phyloP scores from a whole-genome alignment of 352 stramenopile genomes.

The Pythium aristosporum region DNA sequence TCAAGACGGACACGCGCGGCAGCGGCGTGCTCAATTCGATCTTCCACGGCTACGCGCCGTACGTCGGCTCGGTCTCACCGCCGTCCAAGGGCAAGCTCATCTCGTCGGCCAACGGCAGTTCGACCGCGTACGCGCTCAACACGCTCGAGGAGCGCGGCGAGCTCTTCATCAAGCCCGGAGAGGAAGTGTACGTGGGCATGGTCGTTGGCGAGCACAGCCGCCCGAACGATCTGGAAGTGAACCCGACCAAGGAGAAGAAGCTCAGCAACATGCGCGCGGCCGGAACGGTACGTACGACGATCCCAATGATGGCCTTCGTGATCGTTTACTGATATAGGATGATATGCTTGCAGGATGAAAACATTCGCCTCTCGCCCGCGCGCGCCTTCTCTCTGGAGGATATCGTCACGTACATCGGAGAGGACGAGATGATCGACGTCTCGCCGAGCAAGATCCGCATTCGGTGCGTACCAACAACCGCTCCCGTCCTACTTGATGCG shows the following conservation, averaged over 20 bases:
- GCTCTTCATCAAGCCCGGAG: conserved; percentile 95
- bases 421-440: conserved; percentile 99
- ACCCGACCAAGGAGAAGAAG: conserved; percentile 97
- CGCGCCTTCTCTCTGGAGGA: conserved; percentile 96
- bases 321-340: too few species aligned
- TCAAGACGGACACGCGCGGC: conserved; percentile 94
- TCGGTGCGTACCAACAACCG: conserved; percentile 30
- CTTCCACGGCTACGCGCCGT: conserved; percentile 95
- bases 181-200: conserved; percentile 97
- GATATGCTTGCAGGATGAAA: conserved; percentile 83
- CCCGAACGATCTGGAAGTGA: conserved; percentile 96
- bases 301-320: not conserved
- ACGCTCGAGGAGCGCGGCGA: conserved; percentile 92
- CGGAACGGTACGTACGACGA: conserved; percentile 49
- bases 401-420: conserved; percentile 96
- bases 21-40: conserved; percentile 97
- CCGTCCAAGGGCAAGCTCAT: conserved; percentile 87
- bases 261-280: conserved; percentile 96
- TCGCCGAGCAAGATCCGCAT: conserved; percentile 95
- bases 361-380: conserved; percentile 91
- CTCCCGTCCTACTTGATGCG: not conserved
- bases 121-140: conserved; percentile 91
- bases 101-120: conserved; percentile 62
- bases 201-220: conserved; percentile 97
- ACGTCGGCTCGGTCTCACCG: conserved; percentile 61